These are phyloP conservation scores for Phytophthora syringae DNA, from an alignment of 352 stramenopile genomes.

Conservation along the genomic window DNA sequence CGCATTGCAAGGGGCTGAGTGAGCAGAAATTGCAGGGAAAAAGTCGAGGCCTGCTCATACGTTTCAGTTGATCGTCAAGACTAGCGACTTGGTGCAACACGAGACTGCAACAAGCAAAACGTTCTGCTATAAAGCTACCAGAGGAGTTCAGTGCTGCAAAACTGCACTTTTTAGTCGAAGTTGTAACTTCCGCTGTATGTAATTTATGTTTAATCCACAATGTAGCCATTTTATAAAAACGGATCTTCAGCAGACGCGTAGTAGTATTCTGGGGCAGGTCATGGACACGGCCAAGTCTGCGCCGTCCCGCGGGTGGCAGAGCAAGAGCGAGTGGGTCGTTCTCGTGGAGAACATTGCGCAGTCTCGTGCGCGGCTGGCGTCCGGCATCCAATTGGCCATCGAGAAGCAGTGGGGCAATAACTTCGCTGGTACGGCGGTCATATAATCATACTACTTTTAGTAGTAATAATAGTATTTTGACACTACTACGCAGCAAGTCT, in stretches of 20 bases:
- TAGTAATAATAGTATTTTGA: not conserved
- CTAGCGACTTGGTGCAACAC: too few relatives aligned
- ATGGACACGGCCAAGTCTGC: slow-evolving; percentile 17
- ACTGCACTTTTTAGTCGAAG: not conserved
- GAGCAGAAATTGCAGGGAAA: too few relatives aligned
- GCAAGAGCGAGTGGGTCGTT: slow-evolving; percentile 76
- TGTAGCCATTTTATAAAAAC: not conserved
- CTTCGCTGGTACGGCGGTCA: slow-evolving; percentile 54
- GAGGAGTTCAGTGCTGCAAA: too few relatives aligned
- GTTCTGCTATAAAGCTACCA: too few relatives aligned
- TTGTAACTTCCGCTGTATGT: not conserved
- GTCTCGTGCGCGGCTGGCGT: slow-evolving; percentile 69
- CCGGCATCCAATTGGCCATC: slow-evolving; percentile 79
- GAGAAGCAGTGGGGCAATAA: slow-evolving; percentile 85
- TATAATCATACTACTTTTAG: slow-evolving; percentile 7
- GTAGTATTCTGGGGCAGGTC: not conserved
- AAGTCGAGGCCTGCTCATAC: slow-evolving; percentile 1
- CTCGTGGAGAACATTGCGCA: slow-evolving; percentile 86
- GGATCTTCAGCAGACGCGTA: slow-evolving; percentile 29
- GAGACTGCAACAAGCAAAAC: too few relatives aligned
- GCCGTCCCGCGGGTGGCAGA: slow-evolving; percentile 53
- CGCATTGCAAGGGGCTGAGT: not conserved
- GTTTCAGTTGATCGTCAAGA: too few relatives aligned
- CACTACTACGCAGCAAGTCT: slow-evolving; percentile 51
- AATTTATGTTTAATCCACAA: not conserved